phyloP scores from a whole-genome alignment of 345 rosid genomes.

The Microcos paniculata region DNA sequence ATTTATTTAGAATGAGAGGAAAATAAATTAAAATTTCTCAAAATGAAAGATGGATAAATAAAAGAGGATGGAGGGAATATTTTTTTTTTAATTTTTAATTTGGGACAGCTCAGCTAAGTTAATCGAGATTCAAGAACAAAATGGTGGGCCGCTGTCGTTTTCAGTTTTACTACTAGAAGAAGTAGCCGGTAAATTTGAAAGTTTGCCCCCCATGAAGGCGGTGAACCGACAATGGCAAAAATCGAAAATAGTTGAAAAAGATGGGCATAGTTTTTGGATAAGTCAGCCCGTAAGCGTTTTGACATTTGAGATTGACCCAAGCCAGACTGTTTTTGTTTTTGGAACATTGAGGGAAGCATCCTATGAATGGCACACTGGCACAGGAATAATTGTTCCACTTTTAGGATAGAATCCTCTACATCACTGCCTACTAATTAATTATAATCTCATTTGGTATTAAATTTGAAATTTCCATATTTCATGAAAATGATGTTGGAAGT shows the following conservation, averaged over 20 bases:
- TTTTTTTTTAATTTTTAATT: too few relatives aligned
- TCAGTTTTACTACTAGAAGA: not conserved
- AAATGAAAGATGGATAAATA: too few relatives aligned
- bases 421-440: not conserved
- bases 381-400: not conserved
- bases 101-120: not conserved
- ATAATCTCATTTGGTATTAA: not conserved
- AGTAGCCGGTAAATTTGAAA: not conserved
- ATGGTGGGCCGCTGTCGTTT: conserved; percentile 5
- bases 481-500: not conserved
- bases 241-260: not conserved
- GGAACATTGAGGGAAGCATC: conserved; percentile 17
- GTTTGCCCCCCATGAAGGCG: not conserved
- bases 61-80: too few relatives aligned
- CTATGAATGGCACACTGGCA: not conserved
- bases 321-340: not conserved
- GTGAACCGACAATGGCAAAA: not conserved
- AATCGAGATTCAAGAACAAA: not conserved
- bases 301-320: not conserved
- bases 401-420: not conserved
- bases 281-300: not conserved
- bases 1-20: too few relatives aligned
- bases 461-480: not conserved
- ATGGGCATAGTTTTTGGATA: not conserved
- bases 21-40: too few relatives aligned